Percentiles rank a stretch among this genome's conserved stretches.
Evolutionary conservation across 148 eudicot species (phyloP).

Genomic region (Vaccinium myrtillus): DNA sequence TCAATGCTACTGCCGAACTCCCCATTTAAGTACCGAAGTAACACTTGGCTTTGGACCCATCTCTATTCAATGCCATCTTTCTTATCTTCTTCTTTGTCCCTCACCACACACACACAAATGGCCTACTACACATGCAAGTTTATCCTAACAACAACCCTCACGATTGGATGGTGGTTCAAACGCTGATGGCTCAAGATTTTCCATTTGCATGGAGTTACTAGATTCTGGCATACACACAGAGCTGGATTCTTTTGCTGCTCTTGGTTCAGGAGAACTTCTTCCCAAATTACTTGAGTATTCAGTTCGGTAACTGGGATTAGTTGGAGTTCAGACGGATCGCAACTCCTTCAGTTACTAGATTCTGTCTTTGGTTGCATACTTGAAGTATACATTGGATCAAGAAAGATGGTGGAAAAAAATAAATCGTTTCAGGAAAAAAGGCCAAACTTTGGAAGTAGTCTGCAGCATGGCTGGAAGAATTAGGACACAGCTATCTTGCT

Average conservation of each 20-base stretch:
- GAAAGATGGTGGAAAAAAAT: background rate
- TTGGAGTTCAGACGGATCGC: background rate
- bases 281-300: slow-evolving; percentile 12
- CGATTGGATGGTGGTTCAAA: slow-evolving; percentile 28
- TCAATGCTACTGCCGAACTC: too few species aligned
- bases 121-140: too few species aligned
- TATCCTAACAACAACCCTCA: background rate
- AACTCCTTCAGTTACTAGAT: slow-evolving; percentile 24
- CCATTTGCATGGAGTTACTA: slow-evolving; percentile 21
- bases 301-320: slow-evolving; percentile 14
- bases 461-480: slow-evolving; percentile 6
- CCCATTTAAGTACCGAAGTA: too few species aligned
- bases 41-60: too few species aligned
- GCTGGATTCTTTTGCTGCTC: slow-evolving; percentile 22
- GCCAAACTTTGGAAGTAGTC: background rate
- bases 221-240: slow-evolving; percentile 27
- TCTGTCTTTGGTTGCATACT: slow-evolving; percentile 15
- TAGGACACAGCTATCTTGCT: background rate
- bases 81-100: too few species aligned
- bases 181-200: slow-evolving; percentile 25
- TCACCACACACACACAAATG: too few species aligned
- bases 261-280: slow-evolving; percentile 21
- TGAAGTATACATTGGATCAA: background rate
- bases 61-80: too few species aligned
- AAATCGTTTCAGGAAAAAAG: background rate